A percentile compares a stretch with the other conserved stretches of the same genome.
Conservation (phyloP, 768 basidiomycete species). For the Rhodocollybia butyracea region DNA sequence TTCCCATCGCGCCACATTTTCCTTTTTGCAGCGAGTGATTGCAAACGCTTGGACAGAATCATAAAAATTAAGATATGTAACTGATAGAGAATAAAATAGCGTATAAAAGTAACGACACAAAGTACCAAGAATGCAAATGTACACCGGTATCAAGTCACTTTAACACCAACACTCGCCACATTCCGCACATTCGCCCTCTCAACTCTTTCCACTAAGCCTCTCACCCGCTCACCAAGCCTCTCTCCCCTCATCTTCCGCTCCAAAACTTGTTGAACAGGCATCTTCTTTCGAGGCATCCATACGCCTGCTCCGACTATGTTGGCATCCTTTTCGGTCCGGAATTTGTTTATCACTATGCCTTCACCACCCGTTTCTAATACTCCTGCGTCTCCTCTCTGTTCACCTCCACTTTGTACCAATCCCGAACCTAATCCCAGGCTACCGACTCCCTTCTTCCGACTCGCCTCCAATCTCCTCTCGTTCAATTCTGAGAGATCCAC, state of each 20-base stretch:
- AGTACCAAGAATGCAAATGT: too few relatives aligned
- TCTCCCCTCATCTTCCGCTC: slow-evolving; percentile 78
- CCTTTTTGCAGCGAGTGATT: too few relatives aligned
- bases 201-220: slow-evolving; percentile 67
- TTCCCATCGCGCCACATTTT: too few relatives aligned
- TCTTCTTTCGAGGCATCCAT: slow-evolving; percentile 81
- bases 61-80: too few relatives aligned
- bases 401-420: not conserved
- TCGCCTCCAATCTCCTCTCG: slow-evolving; percentile 46
- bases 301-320: slow-evolving; percentile 18
- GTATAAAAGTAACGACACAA: too few relatives aligned
- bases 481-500: slow-evolving; percentile 76
- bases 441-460: slow-evolving; percentile 23
- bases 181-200: slow-evolving; percentile 24
- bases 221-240: slow-evolving; percentile 63
- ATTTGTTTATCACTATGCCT: not conserved
- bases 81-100: too few relatives aligned
- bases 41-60: too few relatives aligned
- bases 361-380: not conserved
- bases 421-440: slow-evolving; percentile 26
- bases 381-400: not conserved
- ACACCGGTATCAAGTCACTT: too few relatives aligned
- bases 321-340: too few relatives aligned
- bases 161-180: not conserved
- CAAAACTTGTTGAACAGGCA: slow-evolving; percentile 77